phyloP scores from a whole-genome alignment of 805 yeast species.

The Cyberlindnera suaveolens region DNA sequence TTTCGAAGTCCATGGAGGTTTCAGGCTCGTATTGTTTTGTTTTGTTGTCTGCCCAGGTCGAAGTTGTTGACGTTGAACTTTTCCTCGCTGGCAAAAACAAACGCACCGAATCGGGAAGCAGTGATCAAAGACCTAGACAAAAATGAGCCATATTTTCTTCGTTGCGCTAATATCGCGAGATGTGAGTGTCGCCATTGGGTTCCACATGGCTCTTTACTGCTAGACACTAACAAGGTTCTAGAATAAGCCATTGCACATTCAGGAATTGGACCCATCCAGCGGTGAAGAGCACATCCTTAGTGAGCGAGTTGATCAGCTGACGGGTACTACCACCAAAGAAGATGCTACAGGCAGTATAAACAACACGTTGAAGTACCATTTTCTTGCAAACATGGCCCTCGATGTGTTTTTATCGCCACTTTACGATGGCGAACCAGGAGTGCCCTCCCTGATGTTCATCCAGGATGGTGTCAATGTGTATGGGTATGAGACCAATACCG shows the following conservation, averaged over 20 bases:
- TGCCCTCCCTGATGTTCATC: conserved; percentile 43
- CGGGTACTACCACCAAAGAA: neutral
- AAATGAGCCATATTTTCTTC: conserved; percentile 26
- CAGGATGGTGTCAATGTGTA: conserved; percentile 64
- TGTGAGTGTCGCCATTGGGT: conserved; percentile 6
- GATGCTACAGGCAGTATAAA: neutral
- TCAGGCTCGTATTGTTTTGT: neutral
- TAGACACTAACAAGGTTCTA: neutral
- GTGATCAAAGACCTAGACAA: neutral
- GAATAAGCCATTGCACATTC: conserved; percentile 46
- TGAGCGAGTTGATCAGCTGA: conserved; percentile 8
- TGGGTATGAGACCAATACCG: conserved; percentile 65
- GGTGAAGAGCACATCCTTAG: conserved; percentile 10
- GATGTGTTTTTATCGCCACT: conserved; percentile 56
- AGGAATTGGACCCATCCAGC: conserved; percentile 36
- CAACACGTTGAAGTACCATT: conserved; percentile 48
- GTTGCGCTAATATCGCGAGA: conserved; percentile 50
- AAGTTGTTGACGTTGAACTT: conserved; percentile 1
- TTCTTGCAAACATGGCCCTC: conserved; percentile 69
- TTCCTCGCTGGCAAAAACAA: conserved; percentile 2
- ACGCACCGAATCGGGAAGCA: no score
- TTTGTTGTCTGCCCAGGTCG: neutral
- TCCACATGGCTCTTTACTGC: neutral
- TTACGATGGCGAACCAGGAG: conserved; percentile 33
- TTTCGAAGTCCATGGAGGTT: conserved; percentile 41